These are phyloP conservation scores for Aspergillus terreus DNA, from an alignment of 2,329 filamentous ascomycete genomes.

Conservation along the genomic window DNA sequence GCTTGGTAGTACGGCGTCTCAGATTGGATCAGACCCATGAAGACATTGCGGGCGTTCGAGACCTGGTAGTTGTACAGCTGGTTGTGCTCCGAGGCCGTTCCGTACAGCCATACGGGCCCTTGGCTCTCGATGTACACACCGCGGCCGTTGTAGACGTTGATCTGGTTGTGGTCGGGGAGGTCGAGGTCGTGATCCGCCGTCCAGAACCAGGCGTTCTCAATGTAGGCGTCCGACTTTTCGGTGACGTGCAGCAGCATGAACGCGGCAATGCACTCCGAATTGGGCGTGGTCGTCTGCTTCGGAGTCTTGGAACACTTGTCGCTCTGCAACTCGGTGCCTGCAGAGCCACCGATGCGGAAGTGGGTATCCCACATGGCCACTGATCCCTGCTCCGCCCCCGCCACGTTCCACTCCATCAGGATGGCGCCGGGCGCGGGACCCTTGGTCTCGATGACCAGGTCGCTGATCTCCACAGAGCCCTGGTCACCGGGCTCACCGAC, in stretches of 20 bases:
- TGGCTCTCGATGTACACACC: constrained; percentile 76
- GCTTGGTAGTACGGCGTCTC: constrained; percentile 85
- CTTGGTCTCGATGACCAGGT: constrained; percentile 79
- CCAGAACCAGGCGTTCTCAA: constrained; percentile 92
- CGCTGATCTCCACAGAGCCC: constrained; percentile 81
- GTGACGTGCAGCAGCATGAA: constrained; percentile 62
- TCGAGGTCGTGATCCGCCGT: constrained; percentile 89
- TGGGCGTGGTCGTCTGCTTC: constrained; percentile 56
- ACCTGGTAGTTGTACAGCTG: constrained; percentile 78
- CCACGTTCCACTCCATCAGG: constrained; percentile 87
- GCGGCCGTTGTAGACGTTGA: constrained; percentile 79
- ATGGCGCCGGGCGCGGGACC: constrained; percentile 84
- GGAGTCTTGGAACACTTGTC: constrained; percentile 77
- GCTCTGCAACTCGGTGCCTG: constrained; percentile 78
- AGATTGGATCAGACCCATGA: constrained; percentile 79
- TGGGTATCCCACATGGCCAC: constrained; percentile 94
- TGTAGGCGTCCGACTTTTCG: constrained; percentile 61
- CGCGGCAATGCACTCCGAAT: constrained; percentile 67
- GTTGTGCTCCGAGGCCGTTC: constrained; percentile 62
- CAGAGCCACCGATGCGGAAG: constrained; percentile 82
- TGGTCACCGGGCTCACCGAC: constrained; percentile 73
- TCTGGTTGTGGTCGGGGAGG: constrained; percentile 61
- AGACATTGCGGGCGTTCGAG: constrained; percentile 71
- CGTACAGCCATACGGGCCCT: constrained; percentile 79
- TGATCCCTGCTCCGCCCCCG: constrained; percentile 59